phyloP scores from a whole-genome alignment of 2,329 filamentous ascomycete species.

The Arthrobotrys entomopaga region DNA sequence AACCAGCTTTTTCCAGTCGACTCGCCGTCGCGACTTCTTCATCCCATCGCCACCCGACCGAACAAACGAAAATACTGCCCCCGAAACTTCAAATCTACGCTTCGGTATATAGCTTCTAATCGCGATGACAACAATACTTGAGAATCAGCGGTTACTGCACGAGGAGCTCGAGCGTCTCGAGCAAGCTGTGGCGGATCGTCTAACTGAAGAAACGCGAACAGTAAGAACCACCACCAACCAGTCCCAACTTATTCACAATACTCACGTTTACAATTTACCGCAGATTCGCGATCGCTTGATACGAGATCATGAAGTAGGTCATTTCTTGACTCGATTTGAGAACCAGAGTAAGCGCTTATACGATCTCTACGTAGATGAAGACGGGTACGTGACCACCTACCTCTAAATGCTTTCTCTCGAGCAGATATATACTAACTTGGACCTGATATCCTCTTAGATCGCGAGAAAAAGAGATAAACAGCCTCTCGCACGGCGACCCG shows the following conservation, averaged over 20 bases:
- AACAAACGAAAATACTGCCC: neutral
- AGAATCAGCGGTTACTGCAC: conserved; percentile 92
- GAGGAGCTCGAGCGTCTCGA: conserved; percentile 97
- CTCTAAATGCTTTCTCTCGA: conserved; percentile 1
- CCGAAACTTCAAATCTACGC: too few relatives aligned
- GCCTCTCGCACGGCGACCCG: conserved; percentile 83
- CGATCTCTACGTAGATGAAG: conserved; percentile 83
- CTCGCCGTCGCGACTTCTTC: conserved; percentile 21
- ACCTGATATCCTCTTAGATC: conserved; percentile 62
- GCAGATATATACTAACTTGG: conserved; percentile 21
- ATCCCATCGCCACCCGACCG: neutral
- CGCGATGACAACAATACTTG: conserved; percentile 70
- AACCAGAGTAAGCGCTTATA: conserved; percentile 82
- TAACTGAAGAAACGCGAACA: conserved; percentile 87
- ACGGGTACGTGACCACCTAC: conserved; percentile 62
- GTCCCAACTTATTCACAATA: conserved; percentile 3
- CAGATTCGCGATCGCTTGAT: conserved; percentile 89
- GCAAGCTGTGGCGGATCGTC: conserved; percentile 88
- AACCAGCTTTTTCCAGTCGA: neutral
- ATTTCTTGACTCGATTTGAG: conserved; percentile 87
- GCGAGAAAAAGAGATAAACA: conserved; percentile 81
- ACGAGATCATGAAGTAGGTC: conserved; percentile 88
- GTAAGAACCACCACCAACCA: conserved; percentile 64
- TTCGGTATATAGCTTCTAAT: neutral
- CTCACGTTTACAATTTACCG: conserved; percentile 30